Base-by-base conservation (phyloP, 2,329 filamentous ascomycete species). In the Colletotrichum sp. region DNA sequence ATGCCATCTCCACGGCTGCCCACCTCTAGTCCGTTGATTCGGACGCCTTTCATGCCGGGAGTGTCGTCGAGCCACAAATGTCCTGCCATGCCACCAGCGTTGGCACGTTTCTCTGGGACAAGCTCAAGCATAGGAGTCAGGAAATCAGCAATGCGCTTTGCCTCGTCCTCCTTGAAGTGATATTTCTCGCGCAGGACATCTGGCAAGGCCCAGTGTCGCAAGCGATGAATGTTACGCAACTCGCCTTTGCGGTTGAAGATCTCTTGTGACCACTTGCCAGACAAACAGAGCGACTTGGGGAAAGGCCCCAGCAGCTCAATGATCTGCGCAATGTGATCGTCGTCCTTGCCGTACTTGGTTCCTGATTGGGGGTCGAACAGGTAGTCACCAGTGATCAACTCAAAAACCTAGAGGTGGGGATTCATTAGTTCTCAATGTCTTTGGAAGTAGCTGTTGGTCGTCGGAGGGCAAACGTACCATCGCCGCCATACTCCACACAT, bases 221-320 rank as follows among this genome's bases (percentile, higher is more conserved):
- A 90, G 60, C 97, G 92, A 85, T 99, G 97, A 81, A 99, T 99
- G 87, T 99, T 99, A 75, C 97, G 95, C 49, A 99, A 91, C 84
- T 99, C 97, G 80, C 97, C 97, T 85, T 98, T 98, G 79, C 97
- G 93, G 84, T 98, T 99, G 89, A 99, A 99, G 78, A 99, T 99
- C 84, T 99, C 97, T 85, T 98, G 96, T 16, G 94, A 96, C 97
- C 97, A 99, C 86, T 98, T 98, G 68, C 97, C 97, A 2, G 95
- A 94, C 71, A 98, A 91, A 85, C 95, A 98, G 66, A 99, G 90
- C 6, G 95, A 95, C 84, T 98, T 98, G 70, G 97, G 96, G 83
- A 99, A 99, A 1, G 94, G 93, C 10, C 97, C 97, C 21, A 99
- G 92, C 7, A 99, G 90, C 85, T 99, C 97, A 83, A 99, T 99